Conservation (phyloP, 192 early-diverging fungal species). For the Borealophlyctis nickersoniae region DNA sequence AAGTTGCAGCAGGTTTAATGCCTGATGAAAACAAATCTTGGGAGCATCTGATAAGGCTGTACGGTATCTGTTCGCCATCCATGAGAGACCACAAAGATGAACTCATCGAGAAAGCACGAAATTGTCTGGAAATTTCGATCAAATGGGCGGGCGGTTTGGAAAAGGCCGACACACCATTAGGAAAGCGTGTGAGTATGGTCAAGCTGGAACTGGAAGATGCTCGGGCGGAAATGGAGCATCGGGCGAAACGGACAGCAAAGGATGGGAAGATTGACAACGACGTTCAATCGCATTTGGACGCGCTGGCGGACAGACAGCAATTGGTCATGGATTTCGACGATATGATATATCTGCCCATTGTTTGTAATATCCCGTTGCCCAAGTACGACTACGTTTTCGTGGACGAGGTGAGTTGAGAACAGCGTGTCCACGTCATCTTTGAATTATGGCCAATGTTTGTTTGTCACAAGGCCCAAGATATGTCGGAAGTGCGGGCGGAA, state of each 20-base stretch:
- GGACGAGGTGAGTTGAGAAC: conserved; percentile 21
- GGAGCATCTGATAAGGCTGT: neutral
- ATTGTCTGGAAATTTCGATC: conserved; percentile 9
- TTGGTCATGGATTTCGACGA: conserved; percentile 25
- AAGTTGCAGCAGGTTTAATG: neutral
- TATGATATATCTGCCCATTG: conserved; percentile 23
- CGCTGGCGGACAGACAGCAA: conserved; percentile 5
- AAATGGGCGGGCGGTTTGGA: conserved; percentile 19
- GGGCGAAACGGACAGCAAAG: neutral
- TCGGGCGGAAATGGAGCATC: neutral
- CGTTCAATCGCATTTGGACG: neutral
- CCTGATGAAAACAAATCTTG: conserved; percentile 9
- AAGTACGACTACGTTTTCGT: conserved; percentile 20
- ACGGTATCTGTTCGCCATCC: conserved; percentile 1
- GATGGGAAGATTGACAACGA: neutral
- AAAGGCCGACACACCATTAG: neutral
- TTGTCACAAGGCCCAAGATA: conserved; percentile 21
- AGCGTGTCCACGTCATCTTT: no score
- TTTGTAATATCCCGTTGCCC: conserved; percentile 6
- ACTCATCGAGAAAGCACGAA: conserved; percentile 4
- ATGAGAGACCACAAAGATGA: neutral
- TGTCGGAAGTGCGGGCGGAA: conserved; percentile 19
- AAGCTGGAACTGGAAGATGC: neutral
- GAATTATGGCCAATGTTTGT: neutral
- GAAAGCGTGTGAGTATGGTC: neutral